Evolutionary conservation across 306 rosid species (phyloP).

Genomic region (Mimosa pudica): DNA sequence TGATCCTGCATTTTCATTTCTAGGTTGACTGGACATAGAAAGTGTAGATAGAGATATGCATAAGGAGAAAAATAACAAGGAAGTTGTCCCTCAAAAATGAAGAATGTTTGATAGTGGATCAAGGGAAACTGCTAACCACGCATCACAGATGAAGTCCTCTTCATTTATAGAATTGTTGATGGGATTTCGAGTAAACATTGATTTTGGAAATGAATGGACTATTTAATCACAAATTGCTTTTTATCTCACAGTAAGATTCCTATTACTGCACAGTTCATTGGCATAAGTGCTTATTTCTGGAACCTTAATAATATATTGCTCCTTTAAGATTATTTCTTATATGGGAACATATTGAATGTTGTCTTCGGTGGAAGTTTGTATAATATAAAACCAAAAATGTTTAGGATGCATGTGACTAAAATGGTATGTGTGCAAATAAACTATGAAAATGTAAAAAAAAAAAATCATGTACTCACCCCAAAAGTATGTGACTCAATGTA

Average conservation of each 20-base stretch:
- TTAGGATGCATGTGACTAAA: too few species aligned
- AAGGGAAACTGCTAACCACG: slow-evolving; percentile 26
- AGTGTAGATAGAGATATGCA: slow-evolving; percentile 22
- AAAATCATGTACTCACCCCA: too few species aligned
- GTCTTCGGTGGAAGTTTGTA: too few species aligned
- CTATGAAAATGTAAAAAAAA: too few species aligned
- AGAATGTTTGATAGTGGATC: slow-evolving; percentile 8
- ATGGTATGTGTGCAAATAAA: too few species aligned
- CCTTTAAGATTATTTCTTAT: neutral
- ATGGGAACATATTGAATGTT: neutral
- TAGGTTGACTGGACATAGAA: slow-evolving; percentile 20
- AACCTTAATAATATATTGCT: neutral
- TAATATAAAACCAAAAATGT: too few species aligned
- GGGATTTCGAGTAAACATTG: neutral
- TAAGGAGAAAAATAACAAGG: slow-evolving; percentile 2
- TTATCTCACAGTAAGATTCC: neutral
- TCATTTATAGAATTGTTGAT: neutral
- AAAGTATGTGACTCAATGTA: too few species aligned
- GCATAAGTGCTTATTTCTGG: neutral
- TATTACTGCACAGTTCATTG: slow-evolving; percentile 1
- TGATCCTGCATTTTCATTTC: slow-evolving; percentile 16
- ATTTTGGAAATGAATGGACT: neutral
- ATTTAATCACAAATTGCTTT: neutral
- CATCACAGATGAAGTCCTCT: slow-evolving; percentile 11
- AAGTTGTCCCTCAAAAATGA: slow-evolving; percentile 24